Evolutionary conservation across 1,284 basidiomycete species (phyloP), one percentile per base, ranked within the genome.

Genomic region (Schizophyllum amplum): DNA sequence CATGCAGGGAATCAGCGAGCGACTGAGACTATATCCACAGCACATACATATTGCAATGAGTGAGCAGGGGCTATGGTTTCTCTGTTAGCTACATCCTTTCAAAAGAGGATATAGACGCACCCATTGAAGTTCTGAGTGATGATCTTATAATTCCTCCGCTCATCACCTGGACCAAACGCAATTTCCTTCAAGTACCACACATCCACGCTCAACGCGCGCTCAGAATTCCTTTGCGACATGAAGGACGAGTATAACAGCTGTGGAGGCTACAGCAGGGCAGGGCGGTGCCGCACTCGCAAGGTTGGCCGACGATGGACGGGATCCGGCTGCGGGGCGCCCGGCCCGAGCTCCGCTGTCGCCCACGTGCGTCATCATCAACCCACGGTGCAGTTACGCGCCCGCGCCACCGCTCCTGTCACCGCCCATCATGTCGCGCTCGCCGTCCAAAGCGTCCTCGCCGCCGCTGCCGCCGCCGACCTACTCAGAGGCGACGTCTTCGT

Each of bases 71-170:
- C 86, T 92, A 63, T 27, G 23, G 24, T 24, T 55, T 22, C 9
- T n/a, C 48, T 55, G 42, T 52, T 24, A 56, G 52, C 49, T 25
- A 52, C 47, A 55, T 49, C 33, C 52, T 20, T 55, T 23, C n/a
- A 54, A 49, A 52, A 50, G 25, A 27, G 57, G 23, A 54, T 24
- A 52, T 27, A 47, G 55, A 75, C 82, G 61, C 56, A 84, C 86
- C 86, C 87, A 63, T 90, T 90, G 65, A 81, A 84, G 65, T 92
- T 90, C 74, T 94, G 92, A 0, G 86, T 91, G 52, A 94, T 83
- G 60, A 94, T 85, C 67, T 84, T 84, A 64, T 75, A 63, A 11
- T 67, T 67, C 21, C 72, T 69, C 24, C 67, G 68, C 3, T 62
- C 56, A 21, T 75, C 68, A 51, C 64, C 64, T 13, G 71, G 71